Evolutionary conservation across 352 stramenopile species (phyloP).

Genomic region (Globisporangium radiosum): DNA sequence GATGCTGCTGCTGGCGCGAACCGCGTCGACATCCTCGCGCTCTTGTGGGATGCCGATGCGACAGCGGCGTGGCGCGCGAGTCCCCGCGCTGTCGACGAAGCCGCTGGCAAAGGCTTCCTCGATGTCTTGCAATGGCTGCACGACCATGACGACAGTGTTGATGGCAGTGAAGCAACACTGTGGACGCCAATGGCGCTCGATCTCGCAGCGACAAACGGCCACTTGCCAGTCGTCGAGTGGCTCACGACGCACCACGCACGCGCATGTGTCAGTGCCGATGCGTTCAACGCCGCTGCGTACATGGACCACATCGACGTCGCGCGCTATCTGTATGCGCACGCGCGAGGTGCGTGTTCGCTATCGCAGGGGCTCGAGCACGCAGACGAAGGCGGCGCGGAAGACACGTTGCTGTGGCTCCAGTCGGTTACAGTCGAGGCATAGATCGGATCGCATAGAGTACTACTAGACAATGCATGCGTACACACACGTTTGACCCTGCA

Average conservation of each 20-base stretch:
- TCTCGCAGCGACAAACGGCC: conserved; percentile 52
- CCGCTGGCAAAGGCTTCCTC: conserved; percentile 40
- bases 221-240: conserved; percentile 52
- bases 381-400: conserved; percentile 52
- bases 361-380: conserved; percentile 56
- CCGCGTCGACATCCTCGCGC: conserved; percentile 53
- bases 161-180: conserved; percentile 8
- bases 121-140: conserved; percentile 55
- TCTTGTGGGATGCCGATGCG: conserved; percentile 28
- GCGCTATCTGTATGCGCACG: conserved; percentile 38
- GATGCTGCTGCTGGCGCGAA: conserved; percentile 41
- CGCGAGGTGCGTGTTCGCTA: conserved; percentile 40
- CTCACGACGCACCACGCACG: conserved; percentile 43
- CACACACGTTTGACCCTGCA: neutral
- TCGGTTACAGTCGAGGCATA: conserved; percentile 9
- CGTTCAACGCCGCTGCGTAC: conserved; percentile 60
- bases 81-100: conserved; percentile 48
- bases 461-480: neutral
- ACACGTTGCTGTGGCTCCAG: conserved; percentile 54
- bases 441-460: neutral
- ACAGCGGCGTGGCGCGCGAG: conserved; percentile 46
- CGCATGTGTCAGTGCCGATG: conserved; percentile 41
- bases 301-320: conserved; percentile 64
- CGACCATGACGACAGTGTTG: conserved; percentile 15
- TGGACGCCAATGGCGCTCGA: conserved; percentile 57